Evolutionary conservation across 192 early-diverging fungal genomes (phyloP).

Genomic region (Podila epigama): DNA sequence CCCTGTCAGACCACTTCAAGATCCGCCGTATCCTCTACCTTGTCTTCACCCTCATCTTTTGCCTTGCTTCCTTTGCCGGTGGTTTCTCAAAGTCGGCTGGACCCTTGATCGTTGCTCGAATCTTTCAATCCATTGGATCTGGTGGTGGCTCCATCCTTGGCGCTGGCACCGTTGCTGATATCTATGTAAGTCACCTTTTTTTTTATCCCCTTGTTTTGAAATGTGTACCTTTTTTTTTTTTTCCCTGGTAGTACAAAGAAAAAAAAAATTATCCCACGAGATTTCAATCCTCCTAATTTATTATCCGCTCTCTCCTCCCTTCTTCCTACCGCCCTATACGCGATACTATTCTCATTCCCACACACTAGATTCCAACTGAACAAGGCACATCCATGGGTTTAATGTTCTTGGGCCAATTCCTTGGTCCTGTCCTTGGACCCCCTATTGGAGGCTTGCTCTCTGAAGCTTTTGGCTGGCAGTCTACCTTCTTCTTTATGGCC

Average conservation of each 20-base stretch:
- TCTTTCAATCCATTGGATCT: conserved; percentile 54
- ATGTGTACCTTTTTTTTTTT: background rate
- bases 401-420: conserved; percentile 45
- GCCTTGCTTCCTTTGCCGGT: conserved; percentile 49
- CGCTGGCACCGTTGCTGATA: conserved; percentile 53
- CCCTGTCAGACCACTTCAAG: conserved; percentile 52
- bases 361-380: conserved; percentile 27
- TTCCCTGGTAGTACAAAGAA: background rate
- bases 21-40: conserved; percentile 56
- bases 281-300: background rate
- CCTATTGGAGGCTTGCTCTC: conserved; percentile 59
- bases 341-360: background rate
- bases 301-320: background rate
- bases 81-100: conserved; percentile 48
- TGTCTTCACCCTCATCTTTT: conserved; percentile 49
- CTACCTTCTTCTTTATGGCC: conserved; percentile 57
- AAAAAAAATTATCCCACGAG: no score
- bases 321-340: no score
- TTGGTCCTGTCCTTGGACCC: conserved; percentile 42
- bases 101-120: conserved; percentile 46
- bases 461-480: conserved; percentile 46
- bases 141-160: conserved; percentile 55
- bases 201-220: background rate
- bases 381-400: conserved; percentile 49
- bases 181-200: conserved; percentile 27